Evolutionary conservation across 495 filamentous ascomycete species (phyloP).

Genomic region (Aspergillus sclerotioniger): DNA sequence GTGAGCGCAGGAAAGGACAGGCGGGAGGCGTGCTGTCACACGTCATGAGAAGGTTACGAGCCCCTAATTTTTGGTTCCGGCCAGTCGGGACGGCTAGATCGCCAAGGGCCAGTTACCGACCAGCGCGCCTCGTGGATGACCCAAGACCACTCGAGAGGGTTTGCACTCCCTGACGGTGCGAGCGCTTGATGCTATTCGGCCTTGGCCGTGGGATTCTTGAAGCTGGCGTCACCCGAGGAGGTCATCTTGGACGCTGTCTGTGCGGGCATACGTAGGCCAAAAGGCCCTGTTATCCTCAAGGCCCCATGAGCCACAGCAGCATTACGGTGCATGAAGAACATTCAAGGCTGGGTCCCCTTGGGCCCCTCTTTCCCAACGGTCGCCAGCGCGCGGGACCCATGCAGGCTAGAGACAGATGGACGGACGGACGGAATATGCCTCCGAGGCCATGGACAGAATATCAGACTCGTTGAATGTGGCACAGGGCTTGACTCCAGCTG

Average conservation of each 20-base stretch:
- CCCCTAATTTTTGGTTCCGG: conserved; percentile 10
- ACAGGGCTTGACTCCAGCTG: conserved; percentile 10
- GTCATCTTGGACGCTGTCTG: neutral
- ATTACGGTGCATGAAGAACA: neutral
- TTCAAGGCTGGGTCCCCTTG: neutral
- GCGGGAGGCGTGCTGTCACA: conserved; percentile 12
- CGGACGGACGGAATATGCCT: neutral
- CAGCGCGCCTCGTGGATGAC: conserved; percentile 1
- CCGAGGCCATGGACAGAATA: neutral
- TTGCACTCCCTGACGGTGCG: neutral
- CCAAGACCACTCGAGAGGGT: neutral
- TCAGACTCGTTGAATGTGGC: neutral
- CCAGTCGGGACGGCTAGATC: conserved; percentile 14
- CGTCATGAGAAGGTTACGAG: conserved; percentile 4
- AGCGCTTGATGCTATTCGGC: neutral
- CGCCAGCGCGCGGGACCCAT: conserved; percentile 1
- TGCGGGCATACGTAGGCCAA: neutral
- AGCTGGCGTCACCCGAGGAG: neutral
- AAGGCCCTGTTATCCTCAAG: neutral
- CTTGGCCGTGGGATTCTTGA: neutral
- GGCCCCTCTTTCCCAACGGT: neutral
- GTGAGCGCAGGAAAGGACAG: neutral
- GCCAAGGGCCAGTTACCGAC: neutral
- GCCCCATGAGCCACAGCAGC: neutral
- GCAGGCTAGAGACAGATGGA: neutral